Conservation (phyloP, 495 filamentous ascomycete genomes). For the Amphirosellinia nigrospora region DNA sequence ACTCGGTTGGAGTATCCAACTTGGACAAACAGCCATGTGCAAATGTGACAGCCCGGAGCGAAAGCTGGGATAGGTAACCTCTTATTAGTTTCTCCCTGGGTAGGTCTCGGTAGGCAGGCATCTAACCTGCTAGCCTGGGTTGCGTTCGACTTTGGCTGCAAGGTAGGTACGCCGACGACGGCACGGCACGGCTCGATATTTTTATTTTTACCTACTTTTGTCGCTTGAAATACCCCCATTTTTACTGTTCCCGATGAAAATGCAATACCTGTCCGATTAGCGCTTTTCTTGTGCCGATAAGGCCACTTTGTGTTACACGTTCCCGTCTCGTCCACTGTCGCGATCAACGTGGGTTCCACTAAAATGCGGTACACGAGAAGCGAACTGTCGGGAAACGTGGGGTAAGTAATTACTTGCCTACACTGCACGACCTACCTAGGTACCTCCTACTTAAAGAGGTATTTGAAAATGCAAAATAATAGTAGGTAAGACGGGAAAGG, state of each 20-base stretch:
- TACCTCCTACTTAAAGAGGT: not conserved
- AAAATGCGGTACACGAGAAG: not conserved
- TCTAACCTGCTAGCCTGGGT: slow-evolving; percentile 9
- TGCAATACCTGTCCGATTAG: not conserved
- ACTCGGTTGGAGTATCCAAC: not conserved
- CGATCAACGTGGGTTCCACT: not conserved
- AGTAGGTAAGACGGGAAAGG: slow-evolving; percentile 1
- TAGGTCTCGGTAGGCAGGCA: not conserved
- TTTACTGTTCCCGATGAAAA: slow-evolving; percentile 3
- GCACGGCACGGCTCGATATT: not conserved
- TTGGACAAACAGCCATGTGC: not conserved
- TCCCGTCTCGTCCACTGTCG: not conserved
- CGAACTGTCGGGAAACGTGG: slow-evolving; percentile 14
- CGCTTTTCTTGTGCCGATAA: not conserved
- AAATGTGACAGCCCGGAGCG: not conserved
- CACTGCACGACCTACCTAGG: not conserved
- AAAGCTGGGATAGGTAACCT: not conserved
- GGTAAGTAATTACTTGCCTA: not conserved
- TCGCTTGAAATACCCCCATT: not conserved
- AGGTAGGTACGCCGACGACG: slow-evolving; percentile 23
- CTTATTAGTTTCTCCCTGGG: not conserved
- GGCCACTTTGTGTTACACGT: not conserved
- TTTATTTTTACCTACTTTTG: too few relatives aligned
- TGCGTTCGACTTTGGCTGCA: slow-evolving; percentile 4
- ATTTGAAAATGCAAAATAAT: not conserved